A percentile compares a stretch with the other conserved stretches of the same genome.
phyloP scores from a whole-genome alignment of 768 basidiomycete genomes.

The Phanerodontia chrysosporium region DNA sequence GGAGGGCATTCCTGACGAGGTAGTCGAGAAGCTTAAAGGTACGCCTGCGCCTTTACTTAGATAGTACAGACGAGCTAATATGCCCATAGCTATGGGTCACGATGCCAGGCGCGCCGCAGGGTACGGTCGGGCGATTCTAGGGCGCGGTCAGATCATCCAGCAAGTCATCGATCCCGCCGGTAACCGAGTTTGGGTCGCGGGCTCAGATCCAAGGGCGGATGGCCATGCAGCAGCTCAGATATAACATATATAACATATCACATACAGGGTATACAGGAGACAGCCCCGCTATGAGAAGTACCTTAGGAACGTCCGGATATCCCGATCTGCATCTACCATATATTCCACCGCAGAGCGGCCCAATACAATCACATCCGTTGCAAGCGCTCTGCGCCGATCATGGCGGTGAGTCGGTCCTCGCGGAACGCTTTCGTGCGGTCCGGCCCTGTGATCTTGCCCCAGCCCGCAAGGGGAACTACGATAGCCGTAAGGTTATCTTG shows the following conservation, averaged over 20 bases:
- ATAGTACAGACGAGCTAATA: too few relatives aligned
- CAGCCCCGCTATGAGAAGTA: neutral
- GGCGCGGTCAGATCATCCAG: conserved; percentile 90
- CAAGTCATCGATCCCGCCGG: conserved; percentile 63
- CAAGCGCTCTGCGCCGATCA: conserved; percentile 27
- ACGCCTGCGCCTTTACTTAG: neutral
- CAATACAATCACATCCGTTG: conserved; percentile 21
- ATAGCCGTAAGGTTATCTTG: conserved; percentile 92
- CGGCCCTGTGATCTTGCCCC: conserved; percentile 76
- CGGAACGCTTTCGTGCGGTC: conserved; percentile 81
- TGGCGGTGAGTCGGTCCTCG: conserved; percentile 66
- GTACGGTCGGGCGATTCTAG: conserved; percentile 61
- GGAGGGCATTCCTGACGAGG: conserved; percentile 65
- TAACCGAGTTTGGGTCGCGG: conserved; percentile 87
- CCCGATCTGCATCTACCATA: neutral
- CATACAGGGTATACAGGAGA: neutral
- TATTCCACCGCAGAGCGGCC: neutral
- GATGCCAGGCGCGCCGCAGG: conserved; percentile 62
- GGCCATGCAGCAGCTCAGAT: conserved; percentile 88
- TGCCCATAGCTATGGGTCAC: conserved; percentile 94
- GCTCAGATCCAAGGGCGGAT: conserved; percentile 85
- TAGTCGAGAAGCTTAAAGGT: conserved; percentile 68
- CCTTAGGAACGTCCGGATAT: neutral
- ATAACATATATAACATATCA: conserved; percentile 26
- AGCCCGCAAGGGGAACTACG: conserved; percentile 88